Evolutionary conservation across 352 stramenopile genomes (phyloP), one percentile per base, ranked within the genome.

Genomic region (Pythium aphanidermatum): DNA sequence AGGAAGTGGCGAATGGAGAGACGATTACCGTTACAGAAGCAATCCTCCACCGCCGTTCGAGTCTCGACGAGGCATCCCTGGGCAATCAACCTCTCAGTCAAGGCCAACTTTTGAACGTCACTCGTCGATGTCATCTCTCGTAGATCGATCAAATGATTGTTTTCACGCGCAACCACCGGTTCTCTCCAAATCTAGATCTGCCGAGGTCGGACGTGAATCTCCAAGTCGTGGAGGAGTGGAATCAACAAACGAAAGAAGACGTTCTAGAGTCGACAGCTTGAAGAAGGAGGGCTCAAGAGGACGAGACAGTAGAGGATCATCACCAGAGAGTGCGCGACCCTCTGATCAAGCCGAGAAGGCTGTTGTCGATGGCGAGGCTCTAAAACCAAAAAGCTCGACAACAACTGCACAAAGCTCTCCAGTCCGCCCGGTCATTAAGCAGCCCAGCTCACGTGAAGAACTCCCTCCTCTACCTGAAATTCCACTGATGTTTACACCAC

Each of bases 401-500:
- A 34, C n/a, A 16, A 19, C 5, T n/a, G 25, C 25, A 19, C 38
- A 21, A n/a, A 23, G 32, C 19, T 61, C 53, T 2, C 46, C 54
- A 3, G 38, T 42, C 1, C 30, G 29, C 25, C 21, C 20, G 0
- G 51, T 49, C 19, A 53, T 26, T 12, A 51, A 50, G 3, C 9
- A 25, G 9, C 21, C 10, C 2, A 23, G 34, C 19, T 41, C 41
- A 24, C 57, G 56, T 29, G 78, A 90, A 58, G 75, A 87, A 26
- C 48, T 80, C 2, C 74, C 78, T 52, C 60, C 62, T 19, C 50
- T 90, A 14, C 78, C 75, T 7, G 66, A 86, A 28, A 91, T 91
- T 21, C 78, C 78, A 25, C 28, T 54, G 2, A 37, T 65, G 9
- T 34, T 47, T 13, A 35, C 46, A 2, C 21, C 44, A 27, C 26